A percentile compares a stretch with the other conserved stretches of the same genome.
Conservation (phyloP, 306 rosid genomes). For the Rubus parviflorus region DNA sequence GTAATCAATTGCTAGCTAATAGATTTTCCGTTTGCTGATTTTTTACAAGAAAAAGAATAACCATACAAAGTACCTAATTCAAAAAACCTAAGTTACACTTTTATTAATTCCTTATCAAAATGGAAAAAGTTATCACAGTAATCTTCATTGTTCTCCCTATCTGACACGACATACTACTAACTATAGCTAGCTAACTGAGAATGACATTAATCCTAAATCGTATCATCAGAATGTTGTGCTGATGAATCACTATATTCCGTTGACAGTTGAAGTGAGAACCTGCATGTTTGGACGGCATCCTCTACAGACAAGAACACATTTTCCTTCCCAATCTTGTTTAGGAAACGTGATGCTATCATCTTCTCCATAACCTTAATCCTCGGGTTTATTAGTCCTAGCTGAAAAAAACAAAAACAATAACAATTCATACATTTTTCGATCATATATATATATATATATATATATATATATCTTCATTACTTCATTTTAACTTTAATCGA, state of each 20-base stretch:
- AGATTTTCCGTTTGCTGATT: too few species aligned
- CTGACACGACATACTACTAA: neutral
- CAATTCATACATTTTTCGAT: too few species aligned
- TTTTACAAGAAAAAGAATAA: neutral
- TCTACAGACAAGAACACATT: conserved; percentile 52
- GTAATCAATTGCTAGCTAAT: too few species aligned
- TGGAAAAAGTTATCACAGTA: neutral
- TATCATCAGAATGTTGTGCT: neutral
- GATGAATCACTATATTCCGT: conserved; percentile 14
- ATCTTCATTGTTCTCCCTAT: neutral
- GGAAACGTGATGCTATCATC: conserved; percentile 50
- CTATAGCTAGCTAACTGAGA: neutral
- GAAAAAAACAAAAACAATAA: neutral
- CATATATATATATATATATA: neutral
- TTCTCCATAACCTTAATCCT: conserved; percentile 81
- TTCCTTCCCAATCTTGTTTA: conserved; percentile 64
- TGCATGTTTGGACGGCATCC: conserved; percentile 58
- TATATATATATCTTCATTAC: neutral
- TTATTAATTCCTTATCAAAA: neutral
- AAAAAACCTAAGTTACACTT: neutral
- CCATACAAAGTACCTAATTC: neutral
- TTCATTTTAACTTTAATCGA: neutral
- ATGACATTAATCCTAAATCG: neutral
- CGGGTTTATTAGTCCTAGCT: conserved; percentile 73
- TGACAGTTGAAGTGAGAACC: conserved; percentile 33